Evolutionary conservation across 2,329 filamentous ascomycete species (phyloP), one percentile per base, ranked within the genome.

Genomic region (Aphanocladium album): DNA sequence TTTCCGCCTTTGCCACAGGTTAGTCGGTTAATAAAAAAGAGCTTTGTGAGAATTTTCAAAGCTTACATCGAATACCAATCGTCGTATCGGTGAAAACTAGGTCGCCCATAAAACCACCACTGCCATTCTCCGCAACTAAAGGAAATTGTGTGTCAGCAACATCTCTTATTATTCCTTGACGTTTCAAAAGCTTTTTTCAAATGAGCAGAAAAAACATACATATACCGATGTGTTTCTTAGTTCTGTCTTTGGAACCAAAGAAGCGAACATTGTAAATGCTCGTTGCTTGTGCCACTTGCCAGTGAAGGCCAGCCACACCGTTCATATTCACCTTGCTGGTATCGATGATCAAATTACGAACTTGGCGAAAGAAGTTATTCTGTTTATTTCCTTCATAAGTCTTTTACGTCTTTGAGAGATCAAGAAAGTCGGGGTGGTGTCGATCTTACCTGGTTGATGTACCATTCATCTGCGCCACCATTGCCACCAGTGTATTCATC

Each of bases 321-420:
- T 68, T 69, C 5, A 71, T 72, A 66, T 88, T 85, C 39, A 88
- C 75, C 12, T 55, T 57, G 21, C 27, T 54, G 25, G 62, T 61
- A 30, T 66, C 64, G 21, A 67, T 64, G 60, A 86, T 75, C 59
- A 90, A 77, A 67, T 90, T 89, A 17, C 85, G 79, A 63, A 89
- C 80, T 66, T 87, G 84, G 51, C 86, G 78, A 68, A 79, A 87
- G 71, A 89, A 89, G 11, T 86, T 81, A 65, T 84, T 87, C 43
- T 62, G 43, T 27, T 62, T 60, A 33, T 85, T 9, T 9, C 8
- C 4, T 27, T 45, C 3, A 14, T 59, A 17, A 52, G 58, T n/a
- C 12, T 46, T 54, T 50, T 39, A 52, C 14, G 47, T 21, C 11
- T 33, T 21, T 41, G 16, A 14, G 5, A n/a, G 21, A 11, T 16